phyloP scores from a whole-genome alignment of 2,329 filamentous ascomycete genomes.

The Aspergillus vadensis region DNA sequence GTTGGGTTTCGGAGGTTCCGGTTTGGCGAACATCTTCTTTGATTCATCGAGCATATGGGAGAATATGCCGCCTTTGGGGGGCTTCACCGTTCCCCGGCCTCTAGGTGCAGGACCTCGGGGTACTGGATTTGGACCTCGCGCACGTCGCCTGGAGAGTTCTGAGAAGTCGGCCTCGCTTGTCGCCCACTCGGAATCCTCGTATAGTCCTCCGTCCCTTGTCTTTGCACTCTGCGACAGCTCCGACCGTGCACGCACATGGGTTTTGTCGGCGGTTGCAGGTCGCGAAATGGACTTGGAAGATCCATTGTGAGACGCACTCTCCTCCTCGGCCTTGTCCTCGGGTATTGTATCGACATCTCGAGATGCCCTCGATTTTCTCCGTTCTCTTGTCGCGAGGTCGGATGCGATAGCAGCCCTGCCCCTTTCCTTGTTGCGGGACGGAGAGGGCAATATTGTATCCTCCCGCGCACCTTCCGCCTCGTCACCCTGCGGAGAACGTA shows the following conservation, averaged over 20 bases:
- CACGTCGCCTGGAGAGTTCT: conserved; percentile 40
- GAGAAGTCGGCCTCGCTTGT: conserved; percentile 44
- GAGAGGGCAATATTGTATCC: conserved; percentile 26
- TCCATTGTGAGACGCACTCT: conserved; percentile 19
- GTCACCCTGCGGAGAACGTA: conserved; percentile 27
- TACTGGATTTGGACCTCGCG: conserved; percentile 30
- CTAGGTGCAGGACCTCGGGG: conserved; percentile 14
- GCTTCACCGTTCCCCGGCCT: conserved; percentile 26
- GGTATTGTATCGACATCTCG: conserved; percentile 25
- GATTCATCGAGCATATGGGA: conserved; percentile 49
- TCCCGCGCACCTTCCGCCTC: conserved; percentile 32
- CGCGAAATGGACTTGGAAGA: conserved; percentile 24
- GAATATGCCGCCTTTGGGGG: conserved; percentile 46
- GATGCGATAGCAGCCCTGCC: conserved; percentile 31
- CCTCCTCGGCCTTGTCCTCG: conserved; percentile 24
- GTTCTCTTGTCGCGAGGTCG: conserved; percentile 27
- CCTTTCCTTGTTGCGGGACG: conserved; percentile 29
- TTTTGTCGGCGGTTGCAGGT: conserved; percentile 27
- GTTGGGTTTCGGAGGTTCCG: conserved; percentile 40
- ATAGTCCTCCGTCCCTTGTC: conserved; percentile 30
- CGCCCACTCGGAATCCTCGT: conserved; percentile 39
- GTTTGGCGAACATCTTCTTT: conserved; percentile 48
- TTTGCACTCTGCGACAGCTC: conserved; percentile 27
- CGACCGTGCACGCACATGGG: conserved; percentile 25
- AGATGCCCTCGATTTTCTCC: conserved; percentile 25